Base-by-base conservation (phyloP, 768 basidiomycete genomes). In the Rhodotorula babjevae region DNA sequence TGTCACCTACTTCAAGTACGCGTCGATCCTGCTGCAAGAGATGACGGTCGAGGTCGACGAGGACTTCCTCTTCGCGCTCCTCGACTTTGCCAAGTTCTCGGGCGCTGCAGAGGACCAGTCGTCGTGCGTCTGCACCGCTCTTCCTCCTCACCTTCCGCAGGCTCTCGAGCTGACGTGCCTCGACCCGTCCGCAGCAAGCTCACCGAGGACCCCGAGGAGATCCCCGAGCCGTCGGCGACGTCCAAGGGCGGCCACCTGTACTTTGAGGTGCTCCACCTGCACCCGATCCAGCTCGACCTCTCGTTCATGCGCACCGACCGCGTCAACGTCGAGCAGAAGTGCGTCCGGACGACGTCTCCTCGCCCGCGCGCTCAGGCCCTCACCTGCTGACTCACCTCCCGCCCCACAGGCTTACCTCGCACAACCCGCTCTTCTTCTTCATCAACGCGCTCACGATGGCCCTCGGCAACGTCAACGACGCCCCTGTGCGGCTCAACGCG, bases 271-370 rank as follows among this genome's bases (percentile, higher is more conserved):
- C 85, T 99, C 14, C 92, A 96, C 77, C 84, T 99, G 42, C 95
- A 99, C 73, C 96, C 96, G 12, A 91, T 98, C 78, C 88, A 89
- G 73, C 84, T 99, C 9, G 89, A 91, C 2, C 82, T 99, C 27
- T 98, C 96, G 0, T 99, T 99, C 84, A 95, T 96, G 91, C 87
- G 94, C 27, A 95, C 95, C 1, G 96, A 97, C 77, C 84, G 91
- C 42, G 87, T 95, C 67, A 96, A 90, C 80, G 90, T 90, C 55
- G 93, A 93, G 79, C 91, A 93, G 79, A 93, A 93, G 95, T 95
- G 81, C 77, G 88, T 79, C 29, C 11, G n/a, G n/a, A 14, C 6
- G 2, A 23, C 12, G 23, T 33, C 55, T 27, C 0, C 44, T 10
- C 4, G 18, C 31, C 6, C 8, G 15, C n/a, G 6, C 36, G 9